Base-by-base conservation (phyloP, 192 early-diverging fungal genomes). In the Umbelopsis isabellina region DNA sequence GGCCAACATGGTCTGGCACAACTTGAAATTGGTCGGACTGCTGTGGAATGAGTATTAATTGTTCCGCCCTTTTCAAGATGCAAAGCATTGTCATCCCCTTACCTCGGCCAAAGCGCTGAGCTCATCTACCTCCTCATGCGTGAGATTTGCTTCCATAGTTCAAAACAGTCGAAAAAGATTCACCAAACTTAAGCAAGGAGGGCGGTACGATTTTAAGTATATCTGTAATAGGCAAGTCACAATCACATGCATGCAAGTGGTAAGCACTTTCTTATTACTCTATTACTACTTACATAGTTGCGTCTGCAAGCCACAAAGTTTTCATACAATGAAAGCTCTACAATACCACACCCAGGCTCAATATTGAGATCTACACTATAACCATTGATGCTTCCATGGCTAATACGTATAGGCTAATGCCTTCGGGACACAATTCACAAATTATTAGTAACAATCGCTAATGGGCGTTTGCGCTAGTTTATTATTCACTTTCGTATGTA, bases 21-120 rank as follows among this genome's bases (percentile, higher is more conserved):
- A 61, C 55, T 16, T 61, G 55, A 25, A 61, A 61, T 18, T 61
- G 55, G 55, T 61, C 55, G 55, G 55, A 61, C 55, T 61, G 55
- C 55, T 37, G 20, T 13, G 2, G 1, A 21, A 21, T 49, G 15
- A 16, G 12, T 20, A 41, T 41, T 2, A 49, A 16, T 0, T 20
- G 12, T 49, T 18, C 15, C 48, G 18, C 46, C 46, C 46, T 48
- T 48, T 48, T 48, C 13, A 48, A 48, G 15, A 49, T 4, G 3
- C 1, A 13, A 49, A 16, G 27, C 2, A 4, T 49, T 12, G 15
- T 35, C 27, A 2, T 16, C 21, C 18, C 2, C 53, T 18, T 61
- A 61, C 55, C 55, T 61, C 55, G 18, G 55, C 55, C 55, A 61
- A 35, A 7, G 55, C 55, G 18, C 55, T 61, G 33, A 61, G 55